Evolutionary conservation across 768 basidiomycete species (phyloP), one percentile per base, ranked within the genome.

Genomic region (Tricholoma saponaceum): DNA sequence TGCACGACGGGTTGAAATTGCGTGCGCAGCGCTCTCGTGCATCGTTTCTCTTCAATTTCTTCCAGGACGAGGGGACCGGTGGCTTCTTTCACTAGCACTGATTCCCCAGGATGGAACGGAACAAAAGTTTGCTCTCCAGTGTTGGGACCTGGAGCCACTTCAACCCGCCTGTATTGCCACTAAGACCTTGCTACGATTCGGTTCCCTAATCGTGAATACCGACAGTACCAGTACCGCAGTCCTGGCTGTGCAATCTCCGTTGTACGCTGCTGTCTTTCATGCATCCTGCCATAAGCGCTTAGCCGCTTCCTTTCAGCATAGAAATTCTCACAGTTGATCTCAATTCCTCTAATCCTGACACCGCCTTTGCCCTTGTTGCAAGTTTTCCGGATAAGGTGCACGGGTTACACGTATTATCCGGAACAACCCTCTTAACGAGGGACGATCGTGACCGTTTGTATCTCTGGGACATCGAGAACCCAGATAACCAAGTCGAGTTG

Each of bases 101-200:
- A 70, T 8, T 32, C 30, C 60, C 61, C 26, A 28, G 26, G 63
- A 58, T 12, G 30, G 35, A 1, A 56, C 55, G 1, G 63, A 66
- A 0, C 66, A 69, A 16, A 49, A 59, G 12, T 77, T 74, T 26
- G 68, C 68, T 22, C 55, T 87, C 25, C 81, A 83, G 37, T 84
- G 84, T 61, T 87, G 86, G 86, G 82, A 87, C 60, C 46, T 85
- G 8, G 50, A 65, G 0, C 9, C 55, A 10, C 53, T 63, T 2
- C 58, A 67, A 0, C 76, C 79, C 0, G 60, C 51, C 7, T 82
- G 79, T 59, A 64, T 83, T 32, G 84, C 83, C 0, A 64, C 69
- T 5, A 73, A 75, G 63, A 61, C 63, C 54, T 30, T 76, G 28
- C 67, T 62, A 4, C 71, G 69, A 10, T 74, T 79, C 41, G 68